Conservation (phyloP, 2,329 filamentous ascomycete species). For the Paecilomyces niveus region DNA sequence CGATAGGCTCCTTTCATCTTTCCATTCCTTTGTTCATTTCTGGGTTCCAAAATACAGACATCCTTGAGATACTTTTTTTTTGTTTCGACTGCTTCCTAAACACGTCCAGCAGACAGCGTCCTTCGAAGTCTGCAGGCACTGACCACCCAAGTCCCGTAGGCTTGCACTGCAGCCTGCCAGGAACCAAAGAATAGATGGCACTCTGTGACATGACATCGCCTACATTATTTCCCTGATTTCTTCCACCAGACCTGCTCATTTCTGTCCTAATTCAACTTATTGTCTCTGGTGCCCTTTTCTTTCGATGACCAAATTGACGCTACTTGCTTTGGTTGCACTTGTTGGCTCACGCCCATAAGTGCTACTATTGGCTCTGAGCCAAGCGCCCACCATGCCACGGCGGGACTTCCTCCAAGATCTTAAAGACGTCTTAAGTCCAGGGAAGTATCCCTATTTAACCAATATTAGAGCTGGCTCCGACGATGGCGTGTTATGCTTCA, state of each 20-base stretch:
- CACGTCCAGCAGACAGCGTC: neutral
- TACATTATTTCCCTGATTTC: neutral
- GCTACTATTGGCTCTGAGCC: neutral
- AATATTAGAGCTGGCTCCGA: conserved; percentile 56
- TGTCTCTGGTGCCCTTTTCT: neutral
- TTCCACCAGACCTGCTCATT: neutral
- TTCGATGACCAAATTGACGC: neutral
- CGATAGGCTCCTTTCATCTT: neutral
- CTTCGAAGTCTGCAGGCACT: neutral
- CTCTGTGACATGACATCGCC: neutral
- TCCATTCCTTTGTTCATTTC: neutral
- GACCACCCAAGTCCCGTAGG: neutral
- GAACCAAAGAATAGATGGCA: neutral
- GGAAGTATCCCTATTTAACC: conserved; percentile 43
- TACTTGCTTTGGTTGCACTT: neutral
- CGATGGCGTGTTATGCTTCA: conserved; percentile 65
- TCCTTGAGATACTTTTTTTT: neutral
- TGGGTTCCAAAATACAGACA: neutral
- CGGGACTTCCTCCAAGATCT: conserved; percentile 58
- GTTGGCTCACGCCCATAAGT: neutral
- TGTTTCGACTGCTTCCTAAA: neutral
- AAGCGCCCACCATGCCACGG: conserved; percentile 51
- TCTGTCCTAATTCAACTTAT: neutral
- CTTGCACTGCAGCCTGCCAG: neutral
- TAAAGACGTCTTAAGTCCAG: conserved; percentile 30